These are phyloP conservation scores for Allantophomopsis cytisporea DNA, from an alignment of 2,329 filamentous ascomycete genomes.

Conservation along the genomic window DNA sequence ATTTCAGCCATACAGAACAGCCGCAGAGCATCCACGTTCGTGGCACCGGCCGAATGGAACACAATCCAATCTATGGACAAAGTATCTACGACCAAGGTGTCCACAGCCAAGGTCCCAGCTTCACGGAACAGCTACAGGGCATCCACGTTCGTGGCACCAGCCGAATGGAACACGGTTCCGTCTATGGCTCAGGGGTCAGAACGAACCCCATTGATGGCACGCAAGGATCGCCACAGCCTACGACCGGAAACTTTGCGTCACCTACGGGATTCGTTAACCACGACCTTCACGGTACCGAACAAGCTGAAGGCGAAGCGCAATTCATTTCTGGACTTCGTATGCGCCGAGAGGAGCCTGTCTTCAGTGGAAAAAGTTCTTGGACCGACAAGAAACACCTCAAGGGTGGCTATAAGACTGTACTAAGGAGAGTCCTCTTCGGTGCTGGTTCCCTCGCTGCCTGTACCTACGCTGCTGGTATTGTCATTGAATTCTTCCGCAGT, in stretches of 20 bases:
- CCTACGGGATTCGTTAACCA: slow-evolving; percentile 55
- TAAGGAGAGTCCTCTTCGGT: slow-evolving; percentile 23
- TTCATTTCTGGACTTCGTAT: slow-evolving; percentile 30
- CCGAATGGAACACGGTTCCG: too few species aligned
- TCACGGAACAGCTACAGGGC: too few species aligned
- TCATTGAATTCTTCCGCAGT: slow-evolving; percentile 41
- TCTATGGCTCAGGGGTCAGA: too few species aligned
- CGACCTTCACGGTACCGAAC: slow-evolving; percentile 24
- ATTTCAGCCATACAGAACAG: too few species aligned
- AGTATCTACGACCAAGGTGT: too few species aligned
- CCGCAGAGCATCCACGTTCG: too few species aligned
- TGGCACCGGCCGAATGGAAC: too few species aligned
- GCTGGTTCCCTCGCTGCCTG: slow-evolving; percentile 39
- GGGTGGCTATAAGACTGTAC: slow-evolving; percentile 27
- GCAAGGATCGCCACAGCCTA: slow-evolving; percentile 16
- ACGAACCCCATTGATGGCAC: slow-evolving; percentile 41
- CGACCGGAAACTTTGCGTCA: slow-evolving; percentile 45
- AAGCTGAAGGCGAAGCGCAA: slow-evolving; percentile 16
- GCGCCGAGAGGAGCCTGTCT: slow-evolving; percentile 31
- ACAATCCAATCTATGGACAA: too few species aligned
- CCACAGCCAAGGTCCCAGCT: too few species aligned
- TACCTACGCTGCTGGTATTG: slow-evolving; percentile 42
- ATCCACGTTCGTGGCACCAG: too few species aligned
- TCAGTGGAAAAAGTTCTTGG: slow-evolving; percentile 24
- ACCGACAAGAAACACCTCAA: slow-evolving; percentile 10